Conservation (phyloP, 306 rosid species). For the Cyclanthera cordifolia region DNA sequence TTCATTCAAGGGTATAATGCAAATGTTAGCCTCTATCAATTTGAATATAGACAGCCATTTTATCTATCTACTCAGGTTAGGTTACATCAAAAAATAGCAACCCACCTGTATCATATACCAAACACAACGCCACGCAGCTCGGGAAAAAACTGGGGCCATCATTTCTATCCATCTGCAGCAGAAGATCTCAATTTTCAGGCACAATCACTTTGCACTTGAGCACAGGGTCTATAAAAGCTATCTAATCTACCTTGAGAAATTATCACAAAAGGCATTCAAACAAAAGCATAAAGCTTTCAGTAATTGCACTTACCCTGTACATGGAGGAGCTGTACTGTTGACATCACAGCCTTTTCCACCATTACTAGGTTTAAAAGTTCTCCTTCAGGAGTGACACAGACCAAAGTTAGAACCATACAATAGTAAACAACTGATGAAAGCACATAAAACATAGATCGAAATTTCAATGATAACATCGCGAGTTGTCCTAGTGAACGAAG, state of each 20-base stretch:
- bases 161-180: slow-evolving; percentile 86
- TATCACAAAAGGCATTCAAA: neutral
- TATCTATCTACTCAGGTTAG: neutral
- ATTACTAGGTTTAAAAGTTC: slow-evolving; percentile 42
- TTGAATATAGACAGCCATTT: neutral
- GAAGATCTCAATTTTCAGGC: neutral
- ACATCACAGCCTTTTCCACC: slow-evolving; percentile 51
- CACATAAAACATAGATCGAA: neutral
- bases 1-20: neutral
- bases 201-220: neutral
- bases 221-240: neutral
- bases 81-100: slow-evolving; percentile 1
- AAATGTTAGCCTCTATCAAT: neutral
- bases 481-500: too few species aligned
- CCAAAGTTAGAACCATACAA: slow-evolving; percentile 13
- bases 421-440: neutral
- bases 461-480: neutral
- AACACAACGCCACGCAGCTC: slow-evolving; percentile 82
- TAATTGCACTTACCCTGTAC: slow-evolving; percentile 58
- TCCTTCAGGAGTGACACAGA: slow-evolving; percentile 37
- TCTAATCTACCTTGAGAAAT: neutral
- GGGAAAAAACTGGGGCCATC: slow-evolving; percentile 98
- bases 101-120: slow-evolving; percentile 93
- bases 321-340: slow-evolving; percentile 72
- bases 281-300: neutral